Evolutionary conservation across 2,329 filamentous ascomycete species (phyloP), one percentile per base, ranked within the genome.

Genomic region (Coniella lustricola): DNA sequence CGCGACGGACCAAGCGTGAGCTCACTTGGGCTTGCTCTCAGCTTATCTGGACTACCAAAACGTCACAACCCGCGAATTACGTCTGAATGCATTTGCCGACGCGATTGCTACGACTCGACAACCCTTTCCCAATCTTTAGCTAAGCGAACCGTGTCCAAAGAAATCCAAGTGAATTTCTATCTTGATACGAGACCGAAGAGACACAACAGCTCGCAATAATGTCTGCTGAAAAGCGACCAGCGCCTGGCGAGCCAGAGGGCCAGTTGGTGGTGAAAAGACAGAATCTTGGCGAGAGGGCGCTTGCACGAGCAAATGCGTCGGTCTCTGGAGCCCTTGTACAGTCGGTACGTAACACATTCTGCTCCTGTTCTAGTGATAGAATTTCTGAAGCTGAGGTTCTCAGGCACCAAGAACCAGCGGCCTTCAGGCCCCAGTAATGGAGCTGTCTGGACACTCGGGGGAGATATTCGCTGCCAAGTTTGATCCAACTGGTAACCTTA

Each of bases 391-490:
- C 67, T 54, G 4, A 54, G n/a, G 4, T 12, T 22, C 10, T 5
- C 25, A 95, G 90, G 78, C 79, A 54, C 79, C 84, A 46, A 80
- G 89, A 58, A 90, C 89, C 40, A 94, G 89, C 64, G 82, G 79
- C 45, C 76, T 98, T 25, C 84, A 94, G 64, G 87, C 91, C 50
- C 90, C 91, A 2, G 85, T 96, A 38, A 96, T 97, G 90, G 89
- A 97, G 68, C 74, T 98, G 48, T 85, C 84, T 43, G 90, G 88
- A 62, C 79, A 80, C 62, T 72, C 73, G n/a, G 90, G 88, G 17
- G 93, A 98, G 70, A 81, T 98, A 41, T 97, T 97, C 63, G 77
- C 88, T 20, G 86, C 88, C 42, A 85, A 87, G 62, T 98, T 98
- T 62, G 89, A 96, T 62, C 85, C 88, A 3, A 85, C 85, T 2